These are phyloP conservation scores for Silene coronaria DNA, from an alignment of 179 eudicot genomes.

Conservation along the genomic window DNA sequence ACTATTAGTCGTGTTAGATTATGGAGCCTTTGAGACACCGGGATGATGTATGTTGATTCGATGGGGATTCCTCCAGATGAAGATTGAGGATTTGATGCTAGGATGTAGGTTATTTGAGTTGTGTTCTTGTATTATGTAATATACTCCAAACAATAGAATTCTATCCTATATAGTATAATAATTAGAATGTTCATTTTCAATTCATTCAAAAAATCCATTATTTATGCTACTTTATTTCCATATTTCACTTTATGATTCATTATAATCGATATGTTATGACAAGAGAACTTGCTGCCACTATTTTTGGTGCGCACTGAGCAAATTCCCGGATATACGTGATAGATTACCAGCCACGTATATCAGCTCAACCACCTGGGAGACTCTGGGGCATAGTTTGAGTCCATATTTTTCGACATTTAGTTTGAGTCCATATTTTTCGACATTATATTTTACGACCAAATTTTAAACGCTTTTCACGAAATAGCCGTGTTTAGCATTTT, in stretches of 20 bases:
- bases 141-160: neutral
- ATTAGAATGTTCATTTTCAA: neutral
- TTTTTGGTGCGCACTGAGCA: too few relatives aligned
- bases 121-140: neutral
- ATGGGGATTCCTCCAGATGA: constrained; percentile 7
- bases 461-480: too few relatives aligned
- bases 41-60: constrained; percentile 24
- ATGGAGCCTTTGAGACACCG: neutral
- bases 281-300: too few relatives aligned
- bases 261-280: too few relatives aligned
- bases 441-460: too few relatives aligned
- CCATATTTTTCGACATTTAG: too few relatives aligned
- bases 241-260: neutral
- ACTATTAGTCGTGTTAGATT: neutral
- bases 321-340: too few relatives aligned
- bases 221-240: neutral
- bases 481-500: too few relatives aligned
- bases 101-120: constrained; percentile 6
- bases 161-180: constrained; percentile 10
- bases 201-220: neutral
- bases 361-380: too few relatives aligned
- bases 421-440: too few relatives aligned
- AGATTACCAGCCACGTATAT: too few relatives aligned
- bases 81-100: neutral
- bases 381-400: too few relatives aligned